Conservation (phyloP, 495 filamentous ascomycete species). For the Aspergillus nanangensis region DNA sequence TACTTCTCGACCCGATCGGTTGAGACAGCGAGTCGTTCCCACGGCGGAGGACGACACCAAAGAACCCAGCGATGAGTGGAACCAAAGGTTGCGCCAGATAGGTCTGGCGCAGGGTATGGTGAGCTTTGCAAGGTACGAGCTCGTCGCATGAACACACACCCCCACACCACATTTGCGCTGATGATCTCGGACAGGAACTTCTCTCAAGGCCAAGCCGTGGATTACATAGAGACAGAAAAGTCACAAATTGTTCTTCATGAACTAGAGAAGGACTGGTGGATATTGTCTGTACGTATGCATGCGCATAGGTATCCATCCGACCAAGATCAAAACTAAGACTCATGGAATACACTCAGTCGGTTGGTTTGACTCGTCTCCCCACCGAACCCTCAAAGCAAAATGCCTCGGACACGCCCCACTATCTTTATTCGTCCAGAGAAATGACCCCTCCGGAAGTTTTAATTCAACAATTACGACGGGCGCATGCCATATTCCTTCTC, state of each 20-base stretch:
- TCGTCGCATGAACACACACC: conserved; percentile 9
- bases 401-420: conserved; percentile 15
- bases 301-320: too few relatives aligned
- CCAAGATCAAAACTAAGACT: too few relatives aligned
- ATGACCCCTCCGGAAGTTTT: conserved; percentile 77
- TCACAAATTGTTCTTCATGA: conserved; percentile 78
- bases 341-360: conserved; percentile 57
- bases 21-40: conserved; percentile 29
- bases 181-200: conserved; percentile 57
- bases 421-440: conserved; percentile 84
- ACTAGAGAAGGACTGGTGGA: conserved; percentile 89
- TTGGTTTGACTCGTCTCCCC: conserved; percentile 63
- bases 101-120: conserved; percentile 98
- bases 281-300: conserved; percentile 68
- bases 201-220: conserved; percentile 67
- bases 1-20: conserved; percentile 46
- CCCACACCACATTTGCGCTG: not conserved
- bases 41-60: conserved; percentile 51
- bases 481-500: conserved; percentile 79
- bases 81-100: conserved; percentile 84
- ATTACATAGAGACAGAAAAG: conserved; percentile 88
- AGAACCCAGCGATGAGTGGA: conserved; percentile 56
- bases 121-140: conserved; percentile 70
- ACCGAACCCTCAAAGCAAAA: conserved; percentile 17
- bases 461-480: conserved; percentile 73